Base-by-base conservation (phyloP, 2,329 filamentous ascomycete genomes). In the Colletotrichum abscissum region DNA sequence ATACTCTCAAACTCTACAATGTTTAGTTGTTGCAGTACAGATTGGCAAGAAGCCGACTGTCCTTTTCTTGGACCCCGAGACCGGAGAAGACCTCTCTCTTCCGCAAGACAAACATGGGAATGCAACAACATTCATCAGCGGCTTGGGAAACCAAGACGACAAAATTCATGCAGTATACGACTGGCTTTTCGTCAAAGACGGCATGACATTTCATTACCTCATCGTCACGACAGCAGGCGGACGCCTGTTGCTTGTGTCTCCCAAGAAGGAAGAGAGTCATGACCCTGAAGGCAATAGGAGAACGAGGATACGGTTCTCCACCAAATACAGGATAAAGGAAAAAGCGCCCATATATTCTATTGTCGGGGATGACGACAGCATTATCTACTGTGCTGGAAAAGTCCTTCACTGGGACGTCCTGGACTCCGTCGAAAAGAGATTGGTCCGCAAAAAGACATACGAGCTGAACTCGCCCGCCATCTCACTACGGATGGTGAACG, bases 181-280 rank as follows among this genome's bases (percentile, higher is more conserved):
- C 74, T 95, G 93, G 93, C 80, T 85, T 5, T 90, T 89, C 74
- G 82, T 84, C 38, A 88, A 89, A 68, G 86, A 89, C 49, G 85
- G 84, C n/a, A 89, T 88, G 68, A 86, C 82, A 0, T 93, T 92
- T 80, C 86, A 88, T 1, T 92, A 91, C 78, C 84, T 94, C 38
- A 85, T 94, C 16, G 86, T 93, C 12, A 86, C 89, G 4, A 90
- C 89, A 0, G 85, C 84, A 38, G 82, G 82, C 11, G 90, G 91
- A 1, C 84, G 86, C 5, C 81, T 93, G 14, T 77, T 91, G 24
- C 85, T 93, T 8, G 84, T 92, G 69, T 75, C 35, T 62, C 78
- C 38, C 73, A 75, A 24, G 59, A 66, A 6, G 52, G 58, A 19
- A 75, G 75, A 58, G 74, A 74, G 62, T 67, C 72, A 59, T 26